Conservation (phyloP, 441 rosid genomes). For the Jatropha multifida region DNA sequence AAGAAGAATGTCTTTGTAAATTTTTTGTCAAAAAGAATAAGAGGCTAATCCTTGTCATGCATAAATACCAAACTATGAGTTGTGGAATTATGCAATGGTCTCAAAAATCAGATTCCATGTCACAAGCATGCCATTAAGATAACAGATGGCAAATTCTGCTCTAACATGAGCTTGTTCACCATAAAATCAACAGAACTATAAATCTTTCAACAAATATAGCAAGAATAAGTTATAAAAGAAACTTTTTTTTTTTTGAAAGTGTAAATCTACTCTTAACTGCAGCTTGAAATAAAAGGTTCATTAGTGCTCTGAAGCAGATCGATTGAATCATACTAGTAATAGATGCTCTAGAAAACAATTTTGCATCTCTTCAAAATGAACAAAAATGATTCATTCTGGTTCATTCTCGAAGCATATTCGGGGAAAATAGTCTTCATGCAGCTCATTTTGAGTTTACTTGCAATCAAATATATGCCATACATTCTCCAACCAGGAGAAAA, state of each 20-base stretch:
- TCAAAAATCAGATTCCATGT: not conserved
- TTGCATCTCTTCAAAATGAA: not conserved
- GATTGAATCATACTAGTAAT: not conserved
- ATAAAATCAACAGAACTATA: not conserved
- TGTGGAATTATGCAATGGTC: not conserved
- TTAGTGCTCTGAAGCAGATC: not conserved
- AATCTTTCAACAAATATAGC: not conserved
- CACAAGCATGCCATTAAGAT: not conserved
- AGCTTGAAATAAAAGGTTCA: not conserved
- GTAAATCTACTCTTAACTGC: not conserved
- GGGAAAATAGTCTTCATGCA: not conserved
- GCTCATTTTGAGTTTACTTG: not conserved
- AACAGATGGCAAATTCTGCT: not conserved
- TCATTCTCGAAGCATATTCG: not conserved
- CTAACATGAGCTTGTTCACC: not conserved
- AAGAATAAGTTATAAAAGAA: not conserved
- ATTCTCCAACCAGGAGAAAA: not conserved
- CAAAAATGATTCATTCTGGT: not conserved
- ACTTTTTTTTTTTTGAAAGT: not conserved
- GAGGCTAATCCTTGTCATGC: not conserved
- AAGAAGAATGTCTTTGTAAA: not conserved
- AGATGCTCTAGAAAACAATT: not conserved
- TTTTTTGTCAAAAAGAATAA: not conserved
- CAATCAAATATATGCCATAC: not conserved
- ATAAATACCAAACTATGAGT: not conserved